phyloP scores from a whole-genome alignment of 78 protist species.

The Tieghemostelium lacteum region DNA sequence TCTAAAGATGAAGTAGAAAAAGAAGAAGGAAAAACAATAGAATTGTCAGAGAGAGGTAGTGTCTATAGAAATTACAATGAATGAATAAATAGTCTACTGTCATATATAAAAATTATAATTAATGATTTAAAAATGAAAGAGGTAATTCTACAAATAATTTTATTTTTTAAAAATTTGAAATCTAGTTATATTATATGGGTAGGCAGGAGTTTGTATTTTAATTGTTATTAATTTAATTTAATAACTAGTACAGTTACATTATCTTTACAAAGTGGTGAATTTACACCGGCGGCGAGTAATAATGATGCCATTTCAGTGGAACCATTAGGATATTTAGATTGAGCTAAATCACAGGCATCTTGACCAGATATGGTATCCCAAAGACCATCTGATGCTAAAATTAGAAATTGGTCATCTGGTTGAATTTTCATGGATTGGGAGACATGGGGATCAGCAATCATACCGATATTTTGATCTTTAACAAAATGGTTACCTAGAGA shows the following conservation, averaged over 20 bases:
- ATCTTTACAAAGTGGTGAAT: slow-evolving; percentile 62
- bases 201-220: slow-evolving; percentile 2
- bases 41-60: too few relatives aligned
- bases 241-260: slow-evolving; percentile 76
- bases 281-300: slow-evolving; percentile 31
- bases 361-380: slow-evolving; percentile 75
- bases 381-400: slow-evolving; percentile 81
- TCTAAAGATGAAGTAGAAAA: too few relatives aligned
- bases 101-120: too few relatives aligned
- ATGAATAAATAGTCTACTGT: too few relatives aligned
- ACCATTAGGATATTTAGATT: neutral
- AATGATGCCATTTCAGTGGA: slow-evolving; percentile 32
- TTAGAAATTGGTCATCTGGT: slow-evolving; percentile 37
- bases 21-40: too few relatives aligned
- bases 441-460: slow-evolving; percentile 73
- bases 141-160: too few relatives aligned
- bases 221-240: slow-evolving; percentile 28
- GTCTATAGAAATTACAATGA: too few relatives aligned
- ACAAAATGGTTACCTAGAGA: slow-evolving; percentile 82
- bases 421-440: slow-evolving; percentile 41
- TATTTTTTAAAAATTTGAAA: too few relatives aligned
- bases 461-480: slow-evolving; percentile 79
- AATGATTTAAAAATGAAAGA: too few relatives aligned
- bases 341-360: slow-evolving; percentile 22
- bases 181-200: too few relatives aligned